A percentile compares a stretch with the other conserved stretches of the same genome.
These are phyloP conservation scores for Nemania sp. DNA, from an alignment of 2,329 filamentous ascomycete species.

Conservation along the genomic window DNA sequence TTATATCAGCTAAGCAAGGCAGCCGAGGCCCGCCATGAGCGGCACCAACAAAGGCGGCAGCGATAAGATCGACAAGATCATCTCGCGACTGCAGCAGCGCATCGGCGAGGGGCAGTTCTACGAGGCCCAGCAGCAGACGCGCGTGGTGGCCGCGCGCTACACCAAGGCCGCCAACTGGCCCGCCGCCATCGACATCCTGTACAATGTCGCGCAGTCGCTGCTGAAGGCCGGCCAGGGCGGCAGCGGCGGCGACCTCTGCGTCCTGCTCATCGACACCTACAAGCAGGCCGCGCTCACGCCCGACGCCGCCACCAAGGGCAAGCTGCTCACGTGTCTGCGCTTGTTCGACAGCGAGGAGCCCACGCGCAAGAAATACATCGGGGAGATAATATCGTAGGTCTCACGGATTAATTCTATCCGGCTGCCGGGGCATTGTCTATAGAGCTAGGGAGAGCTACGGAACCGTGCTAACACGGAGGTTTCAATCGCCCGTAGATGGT, in stretches of 20 bases:
- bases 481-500: slow-evolving; percentile 69
- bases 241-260: slow-evolving; percentile 85
- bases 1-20: too few relatives aligned
- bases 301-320: slow-evolving; percentile 73
- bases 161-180: slow-evolving; percentile 84
- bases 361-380: slow-evolving; percentile 88
- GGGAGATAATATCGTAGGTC: slow-evolving; percentile 76
- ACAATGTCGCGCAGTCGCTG: slow-evolving; percentile 79
- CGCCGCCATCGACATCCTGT: slow-evolving; percentile 85
- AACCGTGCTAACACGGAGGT: slow-evolving; percentile 19
- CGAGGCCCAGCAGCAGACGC: slow-evolving; percentile 97
- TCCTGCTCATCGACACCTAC: slow-evolving; percentile 89
- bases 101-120: slow-evolving; percentile 93
- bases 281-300: slow-evolving; percentile 80
- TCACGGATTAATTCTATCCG: slow-evolving; percentile 6
- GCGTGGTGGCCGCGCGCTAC: slow-evolving; percentile 91
- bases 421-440: neutral
- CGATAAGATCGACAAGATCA: slow-evolving; percentile 60
- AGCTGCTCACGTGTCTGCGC: slow-evolving; percentile 76
- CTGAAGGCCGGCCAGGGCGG: slow-evolving; percentile 92
- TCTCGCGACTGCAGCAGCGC: slow-evolving; percentile 74
- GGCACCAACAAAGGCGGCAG: slow-evolving; percentile 38
- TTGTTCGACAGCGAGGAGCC: slow-evolving; percentile 84
- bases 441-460: slow-evolving; percentile 3
- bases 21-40: slow-evolving; percentile 35